Evolutionary conservation across 2,329 filamentous ascomycete genomes (phyloP), one percentile per base, ranked within the genome.

Genomic region (Aschersonia sp.): DNA sequence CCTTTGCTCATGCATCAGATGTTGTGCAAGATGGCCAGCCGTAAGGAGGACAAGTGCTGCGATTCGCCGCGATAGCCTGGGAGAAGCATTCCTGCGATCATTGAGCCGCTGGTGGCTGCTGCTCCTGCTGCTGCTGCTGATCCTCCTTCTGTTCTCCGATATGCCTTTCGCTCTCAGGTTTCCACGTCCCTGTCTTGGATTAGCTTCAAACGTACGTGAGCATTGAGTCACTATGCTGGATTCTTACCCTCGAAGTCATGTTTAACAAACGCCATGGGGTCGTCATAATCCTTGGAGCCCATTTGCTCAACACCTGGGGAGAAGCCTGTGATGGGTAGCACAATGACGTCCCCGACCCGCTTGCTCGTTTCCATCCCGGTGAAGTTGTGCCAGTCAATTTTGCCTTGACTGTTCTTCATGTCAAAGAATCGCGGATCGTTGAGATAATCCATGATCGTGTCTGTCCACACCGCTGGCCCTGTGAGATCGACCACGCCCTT

Each of bases 241-340:
- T 8, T 30, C 74, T 55, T 69, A 94, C 90, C 92, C 71, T 94
- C 87, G 63, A 98, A 98, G 48, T 88, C 82, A 67, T 98, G 92
- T 68, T 92, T 89, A 51, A 98, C 92, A 71, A 94, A 97, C 2
- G 92, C 92, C 87, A 95, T 90, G 1, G 88, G 87, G 61, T 97
- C 84, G 55, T 95, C 87, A 41, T 81, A 75, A 52, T 94, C 88
- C 58, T 83, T 82, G 43, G 92, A 85, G 10, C 85, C 86, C 88
- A 95, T 97, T 62, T 95, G 88, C 56, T 81, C 77, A 43, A 97
- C 87, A 30, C 92, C 92, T 0, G 92, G 92, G 58, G 88, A 95
- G 71, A 98, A 98, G 65, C 88, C 90, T 6, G 92, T 98, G 58
- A 98, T 97, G 30, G 92, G 92, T 50, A 98, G 68, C 11, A 98